Base-by-base conservation (phyloP, 768 basidiomycete genomes). In the Podaxis mareebaensis region DNA sequence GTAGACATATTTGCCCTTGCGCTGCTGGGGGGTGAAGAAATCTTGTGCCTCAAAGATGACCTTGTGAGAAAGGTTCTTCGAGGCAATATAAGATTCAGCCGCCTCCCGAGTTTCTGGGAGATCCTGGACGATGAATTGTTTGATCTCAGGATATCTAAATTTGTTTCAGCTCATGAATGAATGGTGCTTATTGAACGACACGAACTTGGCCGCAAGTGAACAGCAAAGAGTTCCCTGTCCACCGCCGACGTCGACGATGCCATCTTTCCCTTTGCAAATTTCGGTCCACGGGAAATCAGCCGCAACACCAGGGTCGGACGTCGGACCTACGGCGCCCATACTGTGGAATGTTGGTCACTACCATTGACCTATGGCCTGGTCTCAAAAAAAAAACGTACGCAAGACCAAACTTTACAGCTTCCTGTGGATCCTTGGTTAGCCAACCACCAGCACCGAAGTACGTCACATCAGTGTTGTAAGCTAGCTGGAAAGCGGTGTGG, bases 11-110 rank as follows among this genome's bases (percentile, higher is more conserved):
- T 75, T 77, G 8, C 76, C 76, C 48, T 74, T 77, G 39, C 76
- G 75, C 64, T 76, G 72, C 51, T 79, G 77, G n/a, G 78, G 76
- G 49, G 70, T 72, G 69, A 78, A 79, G 67, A 78, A 76, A 66
- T 78, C 74, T 38, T 78, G 77, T 0, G 69, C 72, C 64, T 79
- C 78, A 46, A 78, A 76, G 51, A 71, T 74, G 22, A 79, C 72
- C 17, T 72, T 69, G 62, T 69, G 70, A 13, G 66, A 60, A n/a
- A 78, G 63, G 17, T 71, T 72, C 57, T 75, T 74, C 10, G 76
- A 76, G 2, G 71, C 67, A 55, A 75, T 76, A 54, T 71, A 74
- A 4, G 72, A 67, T 56, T 73, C 76, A 5, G 78, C 77, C 3
- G 73, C 72, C 58, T 73, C 73, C 17, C 71, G 69, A 1, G 73